Percentiles rank a stretch among this genome's conserved stretches.
These are phyloP conservation scores for Fusarium beomiforme DNA, from an alignment of 2,329 filamentous ascomycete species.

Conservation along the genomic window DNA sequence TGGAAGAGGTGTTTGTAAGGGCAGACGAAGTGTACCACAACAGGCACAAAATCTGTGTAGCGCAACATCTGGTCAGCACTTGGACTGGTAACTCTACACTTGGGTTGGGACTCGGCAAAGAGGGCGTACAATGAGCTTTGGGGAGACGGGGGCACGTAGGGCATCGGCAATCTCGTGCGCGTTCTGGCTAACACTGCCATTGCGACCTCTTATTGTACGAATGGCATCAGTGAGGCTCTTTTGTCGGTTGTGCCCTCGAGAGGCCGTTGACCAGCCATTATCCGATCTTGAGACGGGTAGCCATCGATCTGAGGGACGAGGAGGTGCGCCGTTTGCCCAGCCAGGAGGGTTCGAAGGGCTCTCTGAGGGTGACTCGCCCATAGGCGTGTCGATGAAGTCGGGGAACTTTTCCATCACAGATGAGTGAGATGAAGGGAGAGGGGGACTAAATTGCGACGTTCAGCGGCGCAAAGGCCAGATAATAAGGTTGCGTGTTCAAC, in stretches of 20 bases:
- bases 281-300: conserved; percentile 42
- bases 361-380: conserved; percentile 42
- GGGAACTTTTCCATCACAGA: conserved; percentile 66
- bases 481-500: background rate
- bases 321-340: conserved; percentile 44
- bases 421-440: conserved; percentile 3
- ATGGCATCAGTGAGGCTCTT: conserved; percentile 94
- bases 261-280: conserved; percentile 43
- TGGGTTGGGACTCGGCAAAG: conserved; percentile 9
- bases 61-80: conserved; percentile 43
- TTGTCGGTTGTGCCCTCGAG: conserved; percentile 72
- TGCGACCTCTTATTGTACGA: conserved; percentile 80
- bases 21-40: conserved; percentile 97
- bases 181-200: conserved; percentile 89
- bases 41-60: conserved; percentile 78
- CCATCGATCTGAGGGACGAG: conserved; percentile 45
- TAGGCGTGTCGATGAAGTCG: conserved; percentile 59
- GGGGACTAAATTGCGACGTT: background rate
- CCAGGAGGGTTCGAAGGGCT: conserved; percentile 43
- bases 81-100: conserved; percentile 12
- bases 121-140: conserved; percentile 79
- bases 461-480: conserved; percentile 14
- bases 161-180: conserved; percentile 93
- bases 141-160: conserved; percentile 88
- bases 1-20: conserved; percentile 96